phyloP scores from a whole-genome alignment of 441 rosid species.

The Populus hybrid region DNA sequence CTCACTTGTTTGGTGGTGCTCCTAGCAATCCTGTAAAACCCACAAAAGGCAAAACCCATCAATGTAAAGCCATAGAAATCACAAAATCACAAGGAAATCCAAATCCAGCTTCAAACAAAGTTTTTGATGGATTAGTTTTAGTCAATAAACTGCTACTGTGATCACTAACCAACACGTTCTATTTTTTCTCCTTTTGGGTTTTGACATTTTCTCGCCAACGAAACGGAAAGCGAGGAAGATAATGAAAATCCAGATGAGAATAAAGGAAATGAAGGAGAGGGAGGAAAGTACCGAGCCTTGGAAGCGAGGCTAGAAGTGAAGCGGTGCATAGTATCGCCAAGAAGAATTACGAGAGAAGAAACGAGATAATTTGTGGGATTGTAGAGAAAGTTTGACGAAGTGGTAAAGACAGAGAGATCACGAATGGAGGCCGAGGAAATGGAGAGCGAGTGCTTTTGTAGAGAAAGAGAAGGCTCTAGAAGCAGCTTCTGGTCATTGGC shows the following conservation, averaged over 20 bases:
- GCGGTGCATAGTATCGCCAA: not conserved
- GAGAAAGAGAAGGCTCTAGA: not conserved
- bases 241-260: not conserved
- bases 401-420: not conserved
- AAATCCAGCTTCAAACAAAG: no score
- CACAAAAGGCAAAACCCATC: no score
- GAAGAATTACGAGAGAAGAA: not conserved
- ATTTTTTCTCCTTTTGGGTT: no score
- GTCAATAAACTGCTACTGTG: no score
- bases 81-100: no score
- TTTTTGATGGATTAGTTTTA: no score
- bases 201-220: not conserved
- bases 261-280: not conserved
- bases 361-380: not conserved
- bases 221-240: not conserved
- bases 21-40: no score
- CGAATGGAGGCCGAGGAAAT: not conserved
- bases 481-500: not conserved
- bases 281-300: not conserved
- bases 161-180: not conserved
- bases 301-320: not conserved
- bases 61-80: no score
- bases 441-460: not conserved
- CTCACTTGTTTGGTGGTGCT: no score
- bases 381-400: not conserved